Evolutionary conservation across 108 stramenopile species (phyloP).

Genomic region (Nitzschia sp.): DNA sequence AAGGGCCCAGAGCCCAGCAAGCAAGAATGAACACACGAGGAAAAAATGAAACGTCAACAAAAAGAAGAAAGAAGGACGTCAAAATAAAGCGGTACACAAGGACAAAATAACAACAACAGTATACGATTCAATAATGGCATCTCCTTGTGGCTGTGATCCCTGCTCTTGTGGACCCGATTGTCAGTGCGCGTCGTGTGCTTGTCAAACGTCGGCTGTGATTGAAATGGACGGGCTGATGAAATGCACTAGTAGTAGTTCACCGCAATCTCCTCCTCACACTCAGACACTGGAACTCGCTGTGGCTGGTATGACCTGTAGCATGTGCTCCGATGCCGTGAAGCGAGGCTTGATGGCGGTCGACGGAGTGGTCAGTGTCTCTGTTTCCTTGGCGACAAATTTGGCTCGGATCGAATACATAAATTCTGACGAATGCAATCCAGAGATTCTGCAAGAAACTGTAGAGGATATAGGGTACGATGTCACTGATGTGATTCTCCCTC

Average conservation of each 20-base stretch:
- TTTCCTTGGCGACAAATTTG: slow-evolving; percentile 42
- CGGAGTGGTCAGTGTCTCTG: slow-evolving; percentile 25
- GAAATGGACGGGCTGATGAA: neutral
- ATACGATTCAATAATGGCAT: too few species aligned
- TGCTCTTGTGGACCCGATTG: neutral
- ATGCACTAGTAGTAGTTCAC: too few species aligned
- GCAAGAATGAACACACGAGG: too few species aligned
- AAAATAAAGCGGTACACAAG: too few species aligned
- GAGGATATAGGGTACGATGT: slow-evolving; percentile 53
- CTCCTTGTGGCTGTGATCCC: too few species aligned
- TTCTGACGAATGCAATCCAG: slow-evolving; percentile 6
- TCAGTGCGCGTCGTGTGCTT: neutral
- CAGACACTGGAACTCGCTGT: slow-evolving; percentile 43
- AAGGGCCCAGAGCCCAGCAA: too few species aligned
- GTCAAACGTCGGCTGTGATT: neutral
- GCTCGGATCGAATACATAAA: slow-evolving; percentile 36
- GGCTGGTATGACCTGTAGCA: slow-evolving; percentile 55
- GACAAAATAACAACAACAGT: too few species aligned
- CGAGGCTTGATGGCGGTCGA: slow-evolving; percentile 13
- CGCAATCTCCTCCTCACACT: neutral
- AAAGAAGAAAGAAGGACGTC: too few species aligned
- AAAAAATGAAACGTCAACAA: too few species aligned
- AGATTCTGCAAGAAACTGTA: slow-evolving; percentile 28
- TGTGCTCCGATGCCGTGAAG: slow-evolving; percentile 41
- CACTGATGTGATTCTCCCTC: slow-evolving; percentile 19